Conservation (phyloP, 2,329 filamentous ascomycete species). For the Alternaria arbusti region DNA sequence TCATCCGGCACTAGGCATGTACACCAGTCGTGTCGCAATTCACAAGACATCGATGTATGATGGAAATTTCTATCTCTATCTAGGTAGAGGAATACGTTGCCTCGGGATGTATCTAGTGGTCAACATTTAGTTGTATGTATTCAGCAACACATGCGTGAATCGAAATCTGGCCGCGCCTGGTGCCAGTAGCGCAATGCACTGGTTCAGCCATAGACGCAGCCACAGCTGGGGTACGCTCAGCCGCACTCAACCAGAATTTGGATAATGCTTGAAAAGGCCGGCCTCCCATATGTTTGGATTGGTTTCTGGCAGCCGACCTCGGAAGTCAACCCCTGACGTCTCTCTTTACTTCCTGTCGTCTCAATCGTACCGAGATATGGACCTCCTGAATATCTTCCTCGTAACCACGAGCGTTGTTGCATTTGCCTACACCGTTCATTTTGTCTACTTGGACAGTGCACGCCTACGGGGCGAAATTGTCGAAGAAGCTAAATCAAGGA, state of each 20-base stretch:
- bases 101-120: neutral
- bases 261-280: neutral
- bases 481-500: rapidly evolving
- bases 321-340: neutral
- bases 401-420: rapidly evolving
- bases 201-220: neutral
- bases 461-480: rapidly evolving
- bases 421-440: rapidly evolving
- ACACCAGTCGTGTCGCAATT: too few relatives aligned
- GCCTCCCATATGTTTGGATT: neutral
- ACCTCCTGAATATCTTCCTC: neutral
- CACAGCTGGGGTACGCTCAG: neutral
- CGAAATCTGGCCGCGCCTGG: neutral
- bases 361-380: neutral
- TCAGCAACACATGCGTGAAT: too few relatives aligned
- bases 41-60: too few relatives aligned
- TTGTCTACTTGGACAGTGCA: rapidly evolving
- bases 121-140: neutral
- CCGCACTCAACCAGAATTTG: neutral
- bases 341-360: neutral
- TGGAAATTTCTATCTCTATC: too few relatives aligned
- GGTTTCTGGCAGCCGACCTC: neutral
- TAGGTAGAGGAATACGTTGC: neutral
- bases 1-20: too few relatives aligned
- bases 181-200: neutral